phyloP scores from a whole-genome alignment of 495 filamentous ascomycete species.

The Staphylotrichum longicolle region DNA sequence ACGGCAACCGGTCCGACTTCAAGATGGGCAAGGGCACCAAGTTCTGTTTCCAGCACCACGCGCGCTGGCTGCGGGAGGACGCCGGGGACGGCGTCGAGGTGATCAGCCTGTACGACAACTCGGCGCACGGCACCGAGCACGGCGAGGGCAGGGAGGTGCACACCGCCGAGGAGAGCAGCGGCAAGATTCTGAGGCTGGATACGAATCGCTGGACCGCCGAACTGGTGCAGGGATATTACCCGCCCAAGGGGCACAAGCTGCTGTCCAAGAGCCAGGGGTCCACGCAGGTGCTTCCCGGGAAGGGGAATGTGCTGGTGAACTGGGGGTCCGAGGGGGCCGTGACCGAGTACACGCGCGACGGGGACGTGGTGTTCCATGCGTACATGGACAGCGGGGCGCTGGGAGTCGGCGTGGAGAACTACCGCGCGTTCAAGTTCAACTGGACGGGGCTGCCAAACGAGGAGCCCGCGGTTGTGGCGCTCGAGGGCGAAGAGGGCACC shows the following conservation, averaged over 20 bases:
- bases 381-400: conserved; percentile 37
- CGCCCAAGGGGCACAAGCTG: conserved; percentile 40
- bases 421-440: conserved; percentile 39
- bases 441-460: conserved; percentile 40
- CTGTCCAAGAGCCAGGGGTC: conserved; percentile 61
- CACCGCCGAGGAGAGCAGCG: conserved; percentile 45
- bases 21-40: conserved; percentile 31
- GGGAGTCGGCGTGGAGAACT: conserved; percentile 36
- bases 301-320: conserved; percentile 55
- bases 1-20: conserved; percentile 51
- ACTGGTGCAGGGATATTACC: conserved; percentile 38
- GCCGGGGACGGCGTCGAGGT: conserved; percentile 32
- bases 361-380: conserved; percentile 49
- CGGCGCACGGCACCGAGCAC: conserved; percentile 41
- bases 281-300: conserved; percentile 53
- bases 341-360: conserved; percentile 57
- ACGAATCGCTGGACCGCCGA: conserved; percentile 52
- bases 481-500: conserved; percentile 25
- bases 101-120: conserved; percentile 39
- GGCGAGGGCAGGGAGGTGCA: conserved; percentile 37
- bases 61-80: conserved; percentile 49
- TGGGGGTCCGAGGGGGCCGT: conserved; percentile 60
- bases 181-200: conserved; percentile 58
- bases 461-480: conserved; percentile 35
- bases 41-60: conserved; percentile 65